Base-by-base conservation (phyloP, 768 basidiomycete species). In the Pleurotus sapidus region DNA sequence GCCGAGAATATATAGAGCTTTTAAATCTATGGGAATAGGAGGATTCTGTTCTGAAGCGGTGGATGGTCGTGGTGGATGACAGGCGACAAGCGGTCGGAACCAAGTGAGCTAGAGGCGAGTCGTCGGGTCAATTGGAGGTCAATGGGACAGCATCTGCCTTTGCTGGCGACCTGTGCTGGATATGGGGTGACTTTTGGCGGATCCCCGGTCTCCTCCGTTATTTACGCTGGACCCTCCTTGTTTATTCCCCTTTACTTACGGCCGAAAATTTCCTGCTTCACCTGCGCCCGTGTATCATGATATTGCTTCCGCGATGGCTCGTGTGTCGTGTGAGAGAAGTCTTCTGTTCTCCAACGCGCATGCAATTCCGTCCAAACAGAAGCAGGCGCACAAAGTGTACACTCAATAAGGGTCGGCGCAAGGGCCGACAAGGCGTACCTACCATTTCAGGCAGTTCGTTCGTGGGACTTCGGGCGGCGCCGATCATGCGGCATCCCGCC, bases 201-300 rank as follows among this genome's bases (percentile, higher is more conserved):
- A 37, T 40, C 37, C 38, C 51, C 51, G 51, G 51, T 53, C 51
- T 39, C 51, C 51, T 53, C 51, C 51, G 51, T 40, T 53, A 53
- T 53, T 53, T 53, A 53, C 51, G 42, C 38, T 40, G 51, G 51
- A 53, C 51, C 37, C 51, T 40, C 38, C 51, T 53, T 53, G 51
- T 53, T 53, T 53, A 53, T 53, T 53, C 51, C 51, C 23, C 51
- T 53, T 53, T 53, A 53, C 51, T 24, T 50, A 53, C 51, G 51
- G 51, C 51, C 51, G 51, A 53, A 53, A 53, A 17, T 53, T 53
- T 53, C 38, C 51, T 53, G n/a, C 38, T 18, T 37, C 51, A 15
- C 12, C 12, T 14, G 3, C 18, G 34, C 38, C 51, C 37, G 51
- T 53, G 38, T 53, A 53, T 39, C 38, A 53, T 53, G 49, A 37